Evolutionary conservation across 192 early-diverging fungal genomes (phyloP).

Genomic region (Entophlyctis luteolus): DNA sequence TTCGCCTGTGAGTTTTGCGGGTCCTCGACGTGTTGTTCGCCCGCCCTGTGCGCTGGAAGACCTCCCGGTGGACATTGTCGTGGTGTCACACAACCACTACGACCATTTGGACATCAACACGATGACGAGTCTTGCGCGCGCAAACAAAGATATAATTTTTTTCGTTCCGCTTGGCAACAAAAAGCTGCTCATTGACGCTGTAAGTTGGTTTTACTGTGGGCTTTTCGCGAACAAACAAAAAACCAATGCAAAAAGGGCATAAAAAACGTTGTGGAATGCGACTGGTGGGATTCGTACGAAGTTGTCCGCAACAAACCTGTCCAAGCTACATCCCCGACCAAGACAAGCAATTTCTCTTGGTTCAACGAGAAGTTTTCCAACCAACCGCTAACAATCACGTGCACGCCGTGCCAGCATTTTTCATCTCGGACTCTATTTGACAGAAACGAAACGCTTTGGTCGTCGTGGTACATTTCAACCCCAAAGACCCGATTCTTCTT

Average conservation of each 20-base stretch:
- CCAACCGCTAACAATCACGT: conserved; percentile 30
- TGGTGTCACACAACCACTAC: conserved; percentile 86
- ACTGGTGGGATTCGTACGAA: conserved; percentile 72
- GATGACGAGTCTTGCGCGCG: background rate
- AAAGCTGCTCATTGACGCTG: conserved; percentile 46
- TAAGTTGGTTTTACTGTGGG: no score
- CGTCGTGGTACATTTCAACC: conserved; percentile 62
- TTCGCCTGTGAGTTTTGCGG: conserved; percentile 61
- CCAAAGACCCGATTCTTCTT: conserved; percentile 52
- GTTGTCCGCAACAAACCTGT: no score
- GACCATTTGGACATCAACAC: conserved; percentile 74
- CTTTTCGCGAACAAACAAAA: no score
- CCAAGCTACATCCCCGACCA: no score
- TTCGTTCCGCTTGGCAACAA: conserved; percentile 79
- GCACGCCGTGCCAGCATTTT: conserved; percentile 74
- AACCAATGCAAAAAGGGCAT: no score
- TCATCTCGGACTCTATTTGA: conserved; percentile 61
- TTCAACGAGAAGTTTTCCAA: no score
- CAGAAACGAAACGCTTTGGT: conserved; percentile 74
- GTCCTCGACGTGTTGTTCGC: conserved; percentile 62
- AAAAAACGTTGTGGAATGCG: conserved; percentile 57
- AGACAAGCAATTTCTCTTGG: no score
- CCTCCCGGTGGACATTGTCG: conserved; percentile 69
- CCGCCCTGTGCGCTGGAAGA: conserved; percentile 61
- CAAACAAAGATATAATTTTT: conserved; percentile 35